A percentile compares a stretch with the other conserved stretches of the same genome.
phyloP scores from a whole-genome alignment of 1,284 basidiomycete species.

The Marasmius sp. region DNA sequence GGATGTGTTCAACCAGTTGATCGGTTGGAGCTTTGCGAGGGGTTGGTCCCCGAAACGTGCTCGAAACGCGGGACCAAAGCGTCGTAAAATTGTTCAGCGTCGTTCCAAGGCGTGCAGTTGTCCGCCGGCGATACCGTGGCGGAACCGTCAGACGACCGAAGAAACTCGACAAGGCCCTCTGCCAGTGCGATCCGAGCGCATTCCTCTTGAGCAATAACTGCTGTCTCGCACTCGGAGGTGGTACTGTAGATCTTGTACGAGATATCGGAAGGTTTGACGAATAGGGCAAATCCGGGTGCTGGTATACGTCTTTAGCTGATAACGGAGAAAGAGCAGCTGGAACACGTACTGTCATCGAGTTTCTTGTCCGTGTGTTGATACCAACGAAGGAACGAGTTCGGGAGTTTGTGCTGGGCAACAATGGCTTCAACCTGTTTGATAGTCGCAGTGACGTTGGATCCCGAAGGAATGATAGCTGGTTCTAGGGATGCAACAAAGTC shows the following conservation, averaged over 20 bases:
- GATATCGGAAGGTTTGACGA: not conserved
- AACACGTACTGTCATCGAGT: not conserved
- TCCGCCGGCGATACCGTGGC: not conserved
- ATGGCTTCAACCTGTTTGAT: not conserved
- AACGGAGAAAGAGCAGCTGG: not conserved
- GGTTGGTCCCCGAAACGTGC: conserved; percentile 2
- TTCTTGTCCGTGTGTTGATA: not conserved
- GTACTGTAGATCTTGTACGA: not conserved
- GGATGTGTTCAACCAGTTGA: conserved; percentile 10
- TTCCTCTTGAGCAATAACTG: not conserved
- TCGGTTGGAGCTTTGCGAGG: not conserved
- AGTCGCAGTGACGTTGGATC: not conserved
- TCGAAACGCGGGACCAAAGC: not conserved
- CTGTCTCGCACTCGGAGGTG: not conserved
- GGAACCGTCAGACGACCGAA: not conserved
- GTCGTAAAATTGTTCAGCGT: not conserved
- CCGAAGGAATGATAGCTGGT: not conserved
- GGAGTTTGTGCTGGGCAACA: not conserved
- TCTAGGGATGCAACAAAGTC: too few species aligned
- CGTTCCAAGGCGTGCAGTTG: not conserved
- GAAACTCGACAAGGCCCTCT: not conserved
- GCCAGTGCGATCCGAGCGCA: not conserved
- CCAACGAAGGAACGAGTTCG: not conserved
- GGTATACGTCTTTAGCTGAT: not conserved
- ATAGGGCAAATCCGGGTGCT: not conserved